phyloP scores from a whole-genome alignment of 2,329 filamentous ascomycete species.

The Fusarium verrucosum region DNA sequence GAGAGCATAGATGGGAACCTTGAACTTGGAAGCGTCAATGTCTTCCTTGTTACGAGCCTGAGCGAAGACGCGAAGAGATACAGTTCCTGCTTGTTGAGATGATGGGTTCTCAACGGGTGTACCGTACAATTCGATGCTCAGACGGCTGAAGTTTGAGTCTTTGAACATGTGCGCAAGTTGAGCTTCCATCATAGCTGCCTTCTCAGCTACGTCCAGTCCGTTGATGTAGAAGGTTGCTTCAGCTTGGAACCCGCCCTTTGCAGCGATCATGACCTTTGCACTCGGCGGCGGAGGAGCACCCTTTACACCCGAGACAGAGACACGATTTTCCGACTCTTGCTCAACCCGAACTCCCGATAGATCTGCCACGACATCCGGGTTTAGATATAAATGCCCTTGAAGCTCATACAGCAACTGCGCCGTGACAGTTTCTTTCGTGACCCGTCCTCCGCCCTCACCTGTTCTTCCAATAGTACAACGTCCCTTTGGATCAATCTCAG shows the following conservation, averaged over 20 bases:
- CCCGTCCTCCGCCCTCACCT: conserved; percentile 48
- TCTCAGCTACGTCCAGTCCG: conserved; percentile 55
- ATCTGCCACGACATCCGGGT: conserved; percentile 55
- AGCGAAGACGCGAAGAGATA: conserved; percentile 57
- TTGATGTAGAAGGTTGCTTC: conserved; percentile 56
- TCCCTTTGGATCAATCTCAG: conserved; percentile 49
- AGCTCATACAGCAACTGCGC: conserved; percentile 57
- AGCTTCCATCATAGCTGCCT: conserved; percentile 55
- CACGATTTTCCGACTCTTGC: conserved; percentile 49
- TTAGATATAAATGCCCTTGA: conserved; percentile 56
- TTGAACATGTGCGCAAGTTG: conserved; percentile 50
- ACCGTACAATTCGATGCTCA: conserved; percentile 52
- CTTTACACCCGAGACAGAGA: conserved; percentile 46
- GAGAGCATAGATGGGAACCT: conserved; percentile 50
- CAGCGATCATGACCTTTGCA: conserved; percentile 54
- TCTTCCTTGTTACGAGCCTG: conserved; percentile 55
- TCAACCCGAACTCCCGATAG: conserved; percentile 55
- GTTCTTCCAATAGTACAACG: conserved; percentile 50
- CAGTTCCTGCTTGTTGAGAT: conserved; percentile 59
- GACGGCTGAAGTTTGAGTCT: conserved; percentile 48
- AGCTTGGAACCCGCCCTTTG: conserved; percentile 55
- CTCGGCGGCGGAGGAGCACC: conserved; percentile 47
- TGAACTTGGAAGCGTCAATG: conserved; percentile 50
- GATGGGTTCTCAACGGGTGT: conserved; percentile 50
- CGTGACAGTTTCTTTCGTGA: conserved; percentile 49